Percentiles rank a stretch among this genome's conserved stretches.
Evolutionary conservation across 352 stramenopile genomes (phyloP).

Genomic region (Thalassiosira ordinaria): DNA sequence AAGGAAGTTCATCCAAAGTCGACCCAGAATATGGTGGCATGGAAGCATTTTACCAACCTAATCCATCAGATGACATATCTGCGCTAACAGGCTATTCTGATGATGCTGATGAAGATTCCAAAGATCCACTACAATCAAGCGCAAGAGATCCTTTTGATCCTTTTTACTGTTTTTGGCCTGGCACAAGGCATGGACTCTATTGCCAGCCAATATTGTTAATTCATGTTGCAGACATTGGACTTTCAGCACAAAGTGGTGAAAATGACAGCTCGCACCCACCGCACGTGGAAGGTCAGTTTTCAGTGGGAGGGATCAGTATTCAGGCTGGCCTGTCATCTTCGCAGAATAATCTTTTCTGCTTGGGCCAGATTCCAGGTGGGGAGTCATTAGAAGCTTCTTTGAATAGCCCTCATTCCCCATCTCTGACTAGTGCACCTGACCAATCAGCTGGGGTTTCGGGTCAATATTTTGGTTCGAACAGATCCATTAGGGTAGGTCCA

Average conservation of each 20-base stretch:
- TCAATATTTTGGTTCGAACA: constrained; percentile 20
- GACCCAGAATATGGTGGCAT: constrained; percentile 6
- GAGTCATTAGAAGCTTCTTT: too few species aligned
- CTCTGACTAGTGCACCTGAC: not conserved
- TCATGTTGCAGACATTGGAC: constrained; percentile 47
- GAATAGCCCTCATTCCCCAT: too few species aligned
- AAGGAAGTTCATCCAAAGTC: not conserved
- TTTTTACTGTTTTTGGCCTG: constrained; percentile 49
- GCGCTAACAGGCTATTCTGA: constrained; percentile 63
- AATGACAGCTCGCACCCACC: constrained; percentile 10
- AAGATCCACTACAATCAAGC: constrained; percentile 15
- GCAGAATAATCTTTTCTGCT: constrained; percentile 34
- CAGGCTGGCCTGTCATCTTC: not conserved
- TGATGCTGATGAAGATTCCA: constrained; percentile 47
- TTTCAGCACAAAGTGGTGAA: constrained; percentile 24
- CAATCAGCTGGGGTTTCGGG: constrained; percentile 28
- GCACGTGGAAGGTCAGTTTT: constrained; percentile 33
- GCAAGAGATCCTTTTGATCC: constrained; percentile 46
- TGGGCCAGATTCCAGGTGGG: constrained; percentile 35
- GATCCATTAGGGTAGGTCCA: constrained; percentile 26
- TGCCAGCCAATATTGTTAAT: constrained; percentile 52
- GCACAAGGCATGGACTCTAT: constrained; percentile 36
- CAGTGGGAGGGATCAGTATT: constrained; percentile 42
- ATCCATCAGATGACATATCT: constrained; percentile 55
- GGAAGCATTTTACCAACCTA: constrained; percentile 10